Evolutionary conservation across 805 yeast genomes (phyloP).

Genomic region (Henningerozyma blattae): DNA sequence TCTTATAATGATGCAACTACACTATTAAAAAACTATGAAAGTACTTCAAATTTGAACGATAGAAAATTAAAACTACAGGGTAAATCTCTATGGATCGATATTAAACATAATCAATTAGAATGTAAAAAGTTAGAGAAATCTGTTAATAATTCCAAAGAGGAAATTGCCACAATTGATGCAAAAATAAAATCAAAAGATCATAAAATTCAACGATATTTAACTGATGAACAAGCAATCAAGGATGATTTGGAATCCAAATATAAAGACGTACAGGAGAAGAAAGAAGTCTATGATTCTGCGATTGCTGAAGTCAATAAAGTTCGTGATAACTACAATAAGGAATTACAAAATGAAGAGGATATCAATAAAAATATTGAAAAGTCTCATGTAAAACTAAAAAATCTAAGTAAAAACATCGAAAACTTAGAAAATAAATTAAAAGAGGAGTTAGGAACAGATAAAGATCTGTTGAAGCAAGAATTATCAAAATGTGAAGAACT

Average conservation of each 20-base stretch:
- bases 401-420: no score
- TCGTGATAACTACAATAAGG: conserved; percentile 11
- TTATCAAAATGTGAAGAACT: conserved; percentile 4
- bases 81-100: conserved; percentile 38
- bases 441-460: conserved; percentile 22
- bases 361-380: conserved; percentile 10
- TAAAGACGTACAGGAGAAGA: conserved; percentile 7
- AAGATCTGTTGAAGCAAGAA: conserved; percentile 16
- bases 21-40: conserved; percentile 28
- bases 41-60: conserved; percentile 30
- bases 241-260: conserved; percentile 8
- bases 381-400: conserved; percentile 10
- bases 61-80: conserved; percentile 32
- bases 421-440: conserved; percentile 17
- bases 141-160: conserved; percentile 7
- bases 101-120: conserved; percentile 12
- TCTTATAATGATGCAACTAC: conserved; percentile 33
- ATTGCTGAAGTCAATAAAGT: conserved; percentile 7
- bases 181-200: conserved; percentile 15
- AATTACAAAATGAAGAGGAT: conserved; percentile 13
- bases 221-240: conserved; percentile 9
- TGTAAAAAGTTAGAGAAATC: conserved; percentile 9
- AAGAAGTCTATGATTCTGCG: conserved; percentile 11
- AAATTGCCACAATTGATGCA: conserved; percentile 8
- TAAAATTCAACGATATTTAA: conserved; percentile 18